phyloP scores from a whole-genome alignment of 2,329 filamentous ascomycete genomes.

The Neophaeococcomyces mojaviensis region DNA sequence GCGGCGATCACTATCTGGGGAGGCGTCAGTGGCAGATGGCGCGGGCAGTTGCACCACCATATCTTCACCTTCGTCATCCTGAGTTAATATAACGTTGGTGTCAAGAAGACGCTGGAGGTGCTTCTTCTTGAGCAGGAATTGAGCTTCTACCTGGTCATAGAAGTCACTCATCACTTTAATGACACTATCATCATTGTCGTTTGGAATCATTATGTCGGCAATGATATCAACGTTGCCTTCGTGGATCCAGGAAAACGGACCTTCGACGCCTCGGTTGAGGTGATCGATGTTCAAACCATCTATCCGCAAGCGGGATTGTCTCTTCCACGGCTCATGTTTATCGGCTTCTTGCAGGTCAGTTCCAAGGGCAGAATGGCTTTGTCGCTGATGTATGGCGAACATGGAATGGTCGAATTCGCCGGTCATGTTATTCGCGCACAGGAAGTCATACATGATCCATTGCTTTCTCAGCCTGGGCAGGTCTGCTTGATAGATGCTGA shows the following conservation, averaged over 20 bases:
- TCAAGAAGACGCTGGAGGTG: constrained; percentile 12
- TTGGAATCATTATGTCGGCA: constrained; percentile 88
- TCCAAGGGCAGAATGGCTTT: constrained; percentile 72
- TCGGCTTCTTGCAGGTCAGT: constrained; percentile 48
- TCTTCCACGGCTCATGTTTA: constrained; percentile 77
- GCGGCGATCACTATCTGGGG: constrained; percentile 53
- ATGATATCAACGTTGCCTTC: constrained; percentile 96
- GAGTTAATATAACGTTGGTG: constrained; percentile 6
- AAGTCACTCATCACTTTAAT: constrained; percentile 95
- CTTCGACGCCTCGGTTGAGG: constrained; percentile 83
- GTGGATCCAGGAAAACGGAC: constrained; percentile 95
- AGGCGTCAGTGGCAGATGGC: constrained; percentile 4
- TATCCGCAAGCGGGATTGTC: constrained; percentile 84
- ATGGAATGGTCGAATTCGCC: constrained; percentile 91
- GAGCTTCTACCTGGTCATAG: constrained; percentile 86
- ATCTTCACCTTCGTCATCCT: constrained; percentile 14
- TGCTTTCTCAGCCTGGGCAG: constrained; percentile 87
- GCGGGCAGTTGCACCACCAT: neutral
- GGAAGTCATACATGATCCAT: constrained; percentile 95
- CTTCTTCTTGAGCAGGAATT: constrained; percentile 13
- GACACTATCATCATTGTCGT: constrained; percentile 78
- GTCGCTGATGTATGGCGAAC: constrained; percentile 92
- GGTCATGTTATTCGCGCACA: constrained; percentile 92
- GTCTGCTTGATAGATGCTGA: constrained; percentile 94
- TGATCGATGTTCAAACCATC: constrained; percentile 94